Percentiles rank a stretch among this genome's conserved stretches.
These are phyloP conservation scores for Leccinum solheimii DNA, from an alignment of 1,284 basidiomycete species.

Conservation along the genomic window DNA sequence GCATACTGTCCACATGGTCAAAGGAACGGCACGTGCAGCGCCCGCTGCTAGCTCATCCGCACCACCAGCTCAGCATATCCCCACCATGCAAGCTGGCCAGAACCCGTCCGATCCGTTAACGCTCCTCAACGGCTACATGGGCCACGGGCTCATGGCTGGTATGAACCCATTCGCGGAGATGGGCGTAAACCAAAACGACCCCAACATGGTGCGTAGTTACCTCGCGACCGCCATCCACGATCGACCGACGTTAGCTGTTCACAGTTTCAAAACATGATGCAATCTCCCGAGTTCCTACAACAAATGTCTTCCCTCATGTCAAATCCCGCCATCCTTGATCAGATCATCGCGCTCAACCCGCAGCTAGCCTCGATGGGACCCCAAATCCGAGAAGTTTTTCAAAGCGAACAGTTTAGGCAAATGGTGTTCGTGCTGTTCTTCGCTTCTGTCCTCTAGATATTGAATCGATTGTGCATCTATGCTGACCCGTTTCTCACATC, in stretches of 20 bases:
- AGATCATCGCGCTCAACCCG: constrained; percentile 79
- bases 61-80: constrained; percentile 51
- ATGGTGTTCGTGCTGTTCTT: constrained; percentile 60
- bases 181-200: constrained; percentile 84
- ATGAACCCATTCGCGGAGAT: constrained; percentile 88
- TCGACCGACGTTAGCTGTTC: constrained; percentile 1
- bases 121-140: constrained; percentile 68
- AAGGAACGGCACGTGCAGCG: constrained; percentile 67
- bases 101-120: constrained; percentile 79
- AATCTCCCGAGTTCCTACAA: constrained; percentile 76
- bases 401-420: constrained; percentile 77
- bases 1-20: constrained; percentile 94
- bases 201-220: constrained; percentile 76
- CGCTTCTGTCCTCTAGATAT: not conserved
- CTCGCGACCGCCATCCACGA: not conserved
- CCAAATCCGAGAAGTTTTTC: constrained; percentile 77
- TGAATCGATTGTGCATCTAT: not conserved
- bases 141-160: constrained; percentile 72
- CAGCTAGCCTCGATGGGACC: constrained; percentile 79
- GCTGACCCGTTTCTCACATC: not conserved
- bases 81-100: constrained; percentile 82
- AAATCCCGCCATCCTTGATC: constrained; percentile 82
- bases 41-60: constrained; percentile 26
- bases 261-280: constrained; percentile 82
- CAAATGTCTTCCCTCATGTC: constrained; percentile 77